Evolutionary conservation across 768 basidiomycete genomes (phyloP).

Genomic region (Russula abietina): DNA sequence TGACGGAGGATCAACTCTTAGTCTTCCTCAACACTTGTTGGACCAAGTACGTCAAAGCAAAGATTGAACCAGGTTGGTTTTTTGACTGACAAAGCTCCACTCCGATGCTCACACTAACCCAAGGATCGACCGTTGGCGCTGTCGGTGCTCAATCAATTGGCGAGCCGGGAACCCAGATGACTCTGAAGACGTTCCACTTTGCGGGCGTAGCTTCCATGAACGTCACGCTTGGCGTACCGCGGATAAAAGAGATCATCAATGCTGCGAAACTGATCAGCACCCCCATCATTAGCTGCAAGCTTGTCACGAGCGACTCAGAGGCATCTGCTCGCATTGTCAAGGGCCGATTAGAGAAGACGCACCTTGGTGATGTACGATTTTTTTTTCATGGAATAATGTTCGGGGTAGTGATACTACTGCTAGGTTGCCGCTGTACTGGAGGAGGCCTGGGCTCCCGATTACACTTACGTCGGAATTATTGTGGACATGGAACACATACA

Average conservation of each 20-base stretch:
- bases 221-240: conserved; percentile 98
- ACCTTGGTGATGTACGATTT: conserved; percentile 76
- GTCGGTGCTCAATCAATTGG: conserved; percentile 99
- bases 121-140: conserved; percentile 95
- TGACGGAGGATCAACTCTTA: conserved; percentile 73
- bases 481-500: conserved; percentile 83
- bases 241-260: conserved; percentile 99
- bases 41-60: conserved; percentile 89
- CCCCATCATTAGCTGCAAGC: conserved; percentile 95
- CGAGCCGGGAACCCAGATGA: conserved; percentile 99
- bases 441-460: conserved; percentile 91
- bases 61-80: conserved; percentile 82
- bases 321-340: conserved; percentile 98
- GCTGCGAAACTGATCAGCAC: conserved; percentile 97
- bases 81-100: not conserved
- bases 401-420: not conserved
- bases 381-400: not conserved
- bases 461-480: conserved; percentile 90
- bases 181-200: conserved; percentile 99
- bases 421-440: conserved; percentile 90
- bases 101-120: not conserved
- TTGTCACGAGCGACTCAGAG: conserved; percentile 80
- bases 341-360: conserved; percentile 90
- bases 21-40: conserved; percentile 83
- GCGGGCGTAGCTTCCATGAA: conserved; percentile 99